Evolutionary conservation across 257 asterid species (phyloP), one percentile per base, ranked within the genome.

Genomic region (Capsicum chinense): DNA sequence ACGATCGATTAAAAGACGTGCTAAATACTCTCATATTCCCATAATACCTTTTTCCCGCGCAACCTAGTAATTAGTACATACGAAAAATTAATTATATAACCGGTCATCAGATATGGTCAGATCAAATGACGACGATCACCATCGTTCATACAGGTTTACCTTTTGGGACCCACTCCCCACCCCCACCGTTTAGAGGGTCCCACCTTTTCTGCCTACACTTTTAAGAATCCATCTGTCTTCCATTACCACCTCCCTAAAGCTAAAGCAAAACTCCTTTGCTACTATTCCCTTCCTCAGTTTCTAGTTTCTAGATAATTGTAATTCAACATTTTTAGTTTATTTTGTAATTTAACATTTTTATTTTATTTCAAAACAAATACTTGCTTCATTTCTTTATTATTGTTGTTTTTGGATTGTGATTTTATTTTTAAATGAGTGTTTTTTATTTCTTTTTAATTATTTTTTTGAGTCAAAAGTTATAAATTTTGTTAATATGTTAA

Each of bases 161-260:
- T 1, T 26, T n/a, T 21, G 62, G 62, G 47, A 42, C 81, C 47
- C 4, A 73, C 83, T 69, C 3, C 19, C 3, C 33, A 26, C 73
- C 3, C 19, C 3, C 37, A 5, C 60, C 67, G 6, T 15, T 9
- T 83, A 39, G 16, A 60, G 62, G 91, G 90, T 70, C 97, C 95
- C 90, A 86, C 89, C 56, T 12, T 79, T 19, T 19, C 89, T 85
- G 88, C 89, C 90, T 82, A 86, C 82, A 85, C 90, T 89, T 88
- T 90, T 85, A 92, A 91, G 88, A 91, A 91, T 87, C 92, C 88
- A 79, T 83, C 95, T 94, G 98, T 91, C 95, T 54, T 86, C 94
- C 96, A 92, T 89, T 91, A 91, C 85, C 86, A 85, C 50, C 57
- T 26, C 7, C 79, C 83, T 48, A 64, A 12, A 39, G 44, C 44